phyloP scores from a whole-genome alignment of 306 rosid genomes.

The Pachyrhizus erosus region DNA sequence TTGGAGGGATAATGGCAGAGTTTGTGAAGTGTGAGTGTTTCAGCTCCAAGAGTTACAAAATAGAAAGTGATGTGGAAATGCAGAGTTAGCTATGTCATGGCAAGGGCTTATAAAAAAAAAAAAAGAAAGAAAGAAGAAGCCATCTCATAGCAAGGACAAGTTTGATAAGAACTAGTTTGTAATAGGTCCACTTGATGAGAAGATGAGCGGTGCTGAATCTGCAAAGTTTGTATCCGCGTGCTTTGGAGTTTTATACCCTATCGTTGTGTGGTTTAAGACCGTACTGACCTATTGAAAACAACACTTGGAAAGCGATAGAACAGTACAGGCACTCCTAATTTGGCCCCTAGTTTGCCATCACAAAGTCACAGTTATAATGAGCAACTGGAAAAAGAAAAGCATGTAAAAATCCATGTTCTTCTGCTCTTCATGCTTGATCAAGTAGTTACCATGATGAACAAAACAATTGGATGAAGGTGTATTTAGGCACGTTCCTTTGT shows the following conservation, averaged over 20 bases:
- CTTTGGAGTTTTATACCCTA: conserved; percentile 33
- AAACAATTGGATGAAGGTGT: not conserved
- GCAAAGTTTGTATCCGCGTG: conserved; percentile 13
- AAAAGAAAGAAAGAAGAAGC: no score
- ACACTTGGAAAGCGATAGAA: conserved; percentile 43
- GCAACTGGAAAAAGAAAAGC: not conserved
- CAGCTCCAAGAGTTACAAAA: not conserved
- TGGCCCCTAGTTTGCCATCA: conserved; percentile 23
- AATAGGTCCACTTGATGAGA: conserved; percentile 53
- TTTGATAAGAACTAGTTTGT: conserved; percentile 32
- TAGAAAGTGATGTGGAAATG: conserved; percentile 23
- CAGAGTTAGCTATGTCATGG: conserved; percentile 35
- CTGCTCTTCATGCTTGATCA: conserved; percentile 18
- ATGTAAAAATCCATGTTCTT: not conserved
- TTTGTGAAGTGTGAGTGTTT: conserved; percentile 5
- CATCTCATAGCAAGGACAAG: conserved; percentile 26
- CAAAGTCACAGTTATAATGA: conserved; percentile 41
- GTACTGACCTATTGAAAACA: conserved; percentile 31
- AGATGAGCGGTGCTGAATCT: conserved; percentile 44
- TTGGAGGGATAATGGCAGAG: conserved; percentile 13
- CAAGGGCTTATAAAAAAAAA: no score
- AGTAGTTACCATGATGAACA: not conserved
- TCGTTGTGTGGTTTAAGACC: conserved; percentile 46
- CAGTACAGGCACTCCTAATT: conserved; percentile 18
- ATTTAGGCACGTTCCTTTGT: conserved; percentile 2